phyloP scores from a whole-genome alignment of 2,329 filamentous ascomycete genomes.

The Aspergillus hiratsukae region DNA sequence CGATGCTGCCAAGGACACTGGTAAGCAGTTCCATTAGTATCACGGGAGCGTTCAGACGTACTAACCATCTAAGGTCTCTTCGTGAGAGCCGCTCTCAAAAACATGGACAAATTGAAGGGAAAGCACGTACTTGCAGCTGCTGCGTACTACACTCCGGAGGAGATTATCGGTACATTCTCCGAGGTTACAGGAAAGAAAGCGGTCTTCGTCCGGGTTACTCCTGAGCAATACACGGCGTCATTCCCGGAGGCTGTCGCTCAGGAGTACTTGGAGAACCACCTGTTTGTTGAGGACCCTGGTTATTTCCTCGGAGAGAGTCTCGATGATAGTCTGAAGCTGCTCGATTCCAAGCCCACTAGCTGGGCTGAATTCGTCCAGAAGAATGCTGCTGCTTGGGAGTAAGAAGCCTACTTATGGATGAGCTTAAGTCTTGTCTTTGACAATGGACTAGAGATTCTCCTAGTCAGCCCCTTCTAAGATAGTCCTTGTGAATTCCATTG shows the following conservation, averaged over 20 bases:
- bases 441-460: conserved; percentile 5
- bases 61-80: background rate
- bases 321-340: conserved; percentile 19
- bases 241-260: conserved; percentile 26
- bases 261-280: conserved; percentile 53
- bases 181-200: conserved; percentile 39
- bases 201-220: conserved; percentile 15
- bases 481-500: too few species aligned
- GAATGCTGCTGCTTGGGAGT: too few species aligned
- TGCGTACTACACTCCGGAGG: conserved; percentile 35
- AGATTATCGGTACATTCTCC: conserved; percentile 39
- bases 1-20: conserved; percentile 31
- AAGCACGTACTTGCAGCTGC: conserved; percentile 44
- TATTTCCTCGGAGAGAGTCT: conserved; percentile 47
- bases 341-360: conserved; percentile 23
- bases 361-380: conserved; percentile 21
- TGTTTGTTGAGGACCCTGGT: conserved; percentile 49
- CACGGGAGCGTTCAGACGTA: too few species aligned
- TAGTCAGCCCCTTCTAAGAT: too few species aligned
- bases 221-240: conserved; percentile 24
- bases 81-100: conserved; percentile 25
- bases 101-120: conserved; percentile 17
- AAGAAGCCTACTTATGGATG: too few species aligned
- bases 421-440: too few species aligned
- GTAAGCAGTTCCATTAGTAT: conserved; percentile 1